Conservation (phyloP, 371 early-diverging fungal species). For the Cokeromyces recurvatus region DNA sequence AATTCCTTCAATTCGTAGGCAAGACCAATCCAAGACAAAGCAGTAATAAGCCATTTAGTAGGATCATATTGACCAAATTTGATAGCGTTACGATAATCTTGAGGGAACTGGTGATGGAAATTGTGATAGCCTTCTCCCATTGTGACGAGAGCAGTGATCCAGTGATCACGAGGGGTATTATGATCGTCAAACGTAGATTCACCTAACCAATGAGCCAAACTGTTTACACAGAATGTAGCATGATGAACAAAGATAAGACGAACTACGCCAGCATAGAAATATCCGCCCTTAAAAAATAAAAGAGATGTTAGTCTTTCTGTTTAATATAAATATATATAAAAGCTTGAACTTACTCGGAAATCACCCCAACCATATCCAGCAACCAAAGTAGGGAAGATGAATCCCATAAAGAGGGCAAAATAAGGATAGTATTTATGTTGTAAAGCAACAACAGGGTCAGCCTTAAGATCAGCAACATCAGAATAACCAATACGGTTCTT, state of each 20-base stretch:
- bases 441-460: conserved; percentile 70
- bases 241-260: conserved; percentile 86
- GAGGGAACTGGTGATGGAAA: conserved; percentile 94
- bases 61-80: conserved; percentile 90
- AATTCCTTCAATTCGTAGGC: conserved; percentile 87
- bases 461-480: conserved; percentile 82
- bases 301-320: not conserved
- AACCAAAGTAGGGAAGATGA: conserved; percentile 75
- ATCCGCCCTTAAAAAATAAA: conserved; percentile 64
- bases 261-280: conserved; percentile 76
- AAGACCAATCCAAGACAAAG: conserved; percentile 63
- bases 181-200: conserved; percentile 78
- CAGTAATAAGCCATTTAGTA: conserved; percentile 89
- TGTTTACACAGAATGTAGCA: conserved; percentile 94
- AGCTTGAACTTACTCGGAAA: conserved; percentile 58
- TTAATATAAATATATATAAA: too few species aligned
- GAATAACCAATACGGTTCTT: conserved; percentile 69
- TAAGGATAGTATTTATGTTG: conserved; percentile 82
- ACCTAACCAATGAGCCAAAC: conserved; percentile 82
- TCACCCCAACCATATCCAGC: conserved; percentile 90
- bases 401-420: conserved; percentile 68
- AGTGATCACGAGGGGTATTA: conserved; percentile 77
- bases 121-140: conserved; percentile 88
- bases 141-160: conserved; percentile 77
- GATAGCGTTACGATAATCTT: conserved; percentile 95